Base-by-base conservation (phyloP, 495 filamentous ascomycete species). In the Darksidea phi region DNA sequence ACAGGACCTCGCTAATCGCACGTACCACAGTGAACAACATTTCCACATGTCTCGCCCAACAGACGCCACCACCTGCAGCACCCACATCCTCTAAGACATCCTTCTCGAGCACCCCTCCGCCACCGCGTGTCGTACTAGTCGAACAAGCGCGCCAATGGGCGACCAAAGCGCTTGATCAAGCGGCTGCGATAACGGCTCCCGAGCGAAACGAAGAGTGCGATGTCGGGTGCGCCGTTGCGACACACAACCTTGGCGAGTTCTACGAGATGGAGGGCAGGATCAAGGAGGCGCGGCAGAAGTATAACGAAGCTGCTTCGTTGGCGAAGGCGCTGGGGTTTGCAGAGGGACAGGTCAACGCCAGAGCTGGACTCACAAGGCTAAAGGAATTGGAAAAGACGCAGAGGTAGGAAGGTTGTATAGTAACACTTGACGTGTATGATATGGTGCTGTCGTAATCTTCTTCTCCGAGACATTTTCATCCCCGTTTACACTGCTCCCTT, bases 211-310 rank as follows among this genome's bases (percentile, higher is more conserved):
- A 86, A 28, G 88, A 95, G 69, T 97, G 94, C 70, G 90, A 95
- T 74, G 64, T 84, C n/a, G 88, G 84, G 13, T 97, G 94, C 71
- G 88, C 86, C 0, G 86, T 83, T 10, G 88, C 93, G n/a, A 86
- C 86, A 41, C 85, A 88, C 71, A 96, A 95, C 72, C 79, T 97
- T 46, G 94, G 85, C 12, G 87, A 91, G 59, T 82, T 98, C 63
- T 86, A 90, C 0, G 80, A 86, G 59, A 82, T 90, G 78, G 72
- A 83, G 48, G 85, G 87, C 1, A 77, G 88, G 66, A 58, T 74
- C 0, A 75, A 77, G n/a, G 81, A 87, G 64, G 94, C 94, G 13
- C 75, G 75, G 61, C 76, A 71, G 59, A 75, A 74, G 62, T 91
- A 86, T 67, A 73, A 78, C 38, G 83, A 95, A 67, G 88, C 89